Conservation (phyloP, 306 rosid species). For the Styphnolobium japonicum region DNA sequence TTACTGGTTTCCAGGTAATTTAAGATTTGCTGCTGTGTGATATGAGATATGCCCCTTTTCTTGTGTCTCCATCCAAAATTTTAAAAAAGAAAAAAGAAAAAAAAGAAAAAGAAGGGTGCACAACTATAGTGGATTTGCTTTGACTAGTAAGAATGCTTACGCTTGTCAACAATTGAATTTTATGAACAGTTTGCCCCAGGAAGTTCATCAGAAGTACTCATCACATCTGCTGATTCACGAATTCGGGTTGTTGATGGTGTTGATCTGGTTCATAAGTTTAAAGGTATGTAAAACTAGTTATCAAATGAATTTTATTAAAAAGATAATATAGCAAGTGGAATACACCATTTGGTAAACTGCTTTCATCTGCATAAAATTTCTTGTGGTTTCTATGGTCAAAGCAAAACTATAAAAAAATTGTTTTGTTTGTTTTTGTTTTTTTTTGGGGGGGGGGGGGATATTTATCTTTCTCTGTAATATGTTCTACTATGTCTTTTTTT, state of each 20-base stretch:
- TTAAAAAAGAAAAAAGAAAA: not conserved
- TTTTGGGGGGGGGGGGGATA: not conserved
- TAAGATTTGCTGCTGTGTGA: conserved; percentile 13
- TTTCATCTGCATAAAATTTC: conserved; percentile 13
- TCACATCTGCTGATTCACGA: conserved; percentile 97
- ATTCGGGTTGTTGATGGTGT: conserved; percentile 81
- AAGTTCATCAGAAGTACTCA: conserved; percentile 87
- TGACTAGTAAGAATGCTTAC: conserved; percentile 14
- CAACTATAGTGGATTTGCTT: not conserved
- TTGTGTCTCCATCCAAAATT: not conserved
- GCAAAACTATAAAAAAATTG: no score
- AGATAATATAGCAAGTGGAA: conserved; percentile 5
- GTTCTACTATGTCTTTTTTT: no score
- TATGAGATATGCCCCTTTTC: conserved; percentile 3
- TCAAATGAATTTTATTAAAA: not conserved
- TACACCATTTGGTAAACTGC: conserved; percentile 5
- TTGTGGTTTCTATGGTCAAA: not conserved
- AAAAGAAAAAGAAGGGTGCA: not conserved
- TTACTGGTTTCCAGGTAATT: conserved; percentile 96
- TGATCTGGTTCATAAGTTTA: conserved; percentile 88
- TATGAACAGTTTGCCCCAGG: conserved; percentile 93
- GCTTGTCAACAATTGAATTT: conserved; percentile 22
- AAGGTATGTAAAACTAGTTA: conserved; percentile 53
- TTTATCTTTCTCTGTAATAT: not conserved
- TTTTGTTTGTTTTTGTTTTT: not conserved